phyloP scores from a whole-genome alignment of 2,329 filamentous ascomycete genomes.

The Neoascochyta sp. region DNA sequence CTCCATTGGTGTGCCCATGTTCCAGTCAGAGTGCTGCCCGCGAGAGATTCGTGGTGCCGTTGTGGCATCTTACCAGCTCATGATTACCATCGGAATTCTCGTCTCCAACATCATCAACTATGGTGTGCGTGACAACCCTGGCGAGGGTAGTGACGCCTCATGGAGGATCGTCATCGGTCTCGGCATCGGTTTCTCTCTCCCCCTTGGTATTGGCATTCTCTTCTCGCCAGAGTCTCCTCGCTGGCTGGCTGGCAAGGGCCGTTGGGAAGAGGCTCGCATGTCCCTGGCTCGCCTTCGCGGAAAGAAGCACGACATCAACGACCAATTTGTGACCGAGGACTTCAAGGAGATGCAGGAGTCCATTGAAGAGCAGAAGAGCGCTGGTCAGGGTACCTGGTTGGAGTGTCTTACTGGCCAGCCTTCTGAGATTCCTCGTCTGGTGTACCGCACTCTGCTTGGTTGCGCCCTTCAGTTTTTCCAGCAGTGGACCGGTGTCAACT shows the following conservation, averaged over 20 bases:
- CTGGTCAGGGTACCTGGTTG: conserved; percentile 27
- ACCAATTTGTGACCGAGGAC: conserved; percentile 50
- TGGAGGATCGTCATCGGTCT: conserved; percentile 36
- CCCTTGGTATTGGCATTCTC: conserved; percentile 29
- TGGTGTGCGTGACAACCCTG: conserved; percentile 43
- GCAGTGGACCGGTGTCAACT: conserved; percentile 48
- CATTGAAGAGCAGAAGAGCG: conserved; percentile 26
- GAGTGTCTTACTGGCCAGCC: conserved; percentile 34
- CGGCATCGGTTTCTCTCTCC: conserved; percentile 31
- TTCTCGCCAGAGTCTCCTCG: conserved; percentile 30
- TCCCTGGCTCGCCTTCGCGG: conserved; percentile 54
- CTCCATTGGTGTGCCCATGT: conserved; percentile 61
- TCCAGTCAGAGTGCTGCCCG: conserved; percentile 62
- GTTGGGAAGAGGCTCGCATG: conserved; percentile 50
- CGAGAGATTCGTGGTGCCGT: conserved; percentile 61
- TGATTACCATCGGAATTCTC: conserved; percentile 44
- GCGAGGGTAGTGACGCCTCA: conserved; percentile 36
- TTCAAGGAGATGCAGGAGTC: conserved; percentile 42
- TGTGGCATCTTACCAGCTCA: conserved; percentile 50
- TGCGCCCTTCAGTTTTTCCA: conserved; percentile 30
- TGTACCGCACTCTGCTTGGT: conserved; percentile 31
- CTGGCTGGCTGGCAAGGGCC: conserved; percentile 48
- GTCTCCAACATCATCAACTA: conserved; percentile 32
- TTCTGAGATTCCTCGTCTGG: conserved; percentile 41
- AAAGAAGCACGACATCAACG: conserved; percentile 46